These are phyloP conservation scores for Hemileccinum impolitum DNA, from an alignment of 768 basidiomycete genomes.

Conservation along the genomic window DNA sequence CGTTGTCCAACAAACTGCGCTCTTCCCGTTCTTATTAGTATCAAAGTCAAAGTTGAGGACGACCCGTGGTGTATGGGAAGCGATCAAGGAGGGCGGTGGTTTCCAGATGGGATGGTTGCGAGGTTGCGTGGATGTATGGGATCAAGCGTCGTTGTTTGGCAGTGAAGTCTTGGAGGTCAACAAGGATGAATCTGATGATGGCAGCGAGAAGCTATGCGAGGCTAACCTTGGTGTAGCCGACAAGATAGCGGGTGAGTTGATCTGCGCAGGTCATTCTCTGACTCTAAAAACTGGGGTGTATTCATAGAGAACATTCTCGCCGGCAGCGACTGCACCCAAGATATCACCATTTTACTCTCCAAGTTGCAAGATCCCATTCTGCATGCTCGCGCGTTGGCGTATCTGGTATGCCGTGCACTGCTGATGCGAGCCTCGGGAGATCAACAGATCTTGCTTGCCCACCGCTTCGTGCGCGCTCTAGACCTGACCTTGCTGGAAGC, in stretches of 20 bases:
- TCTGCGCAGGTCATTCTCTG: background rate
- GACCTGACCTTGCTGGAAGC: slow-evolving; percentile 42
- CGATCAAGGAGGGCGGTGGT: slow-evolving; percentile 42
- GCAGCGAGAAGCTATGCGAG: slow-evolving; percentile 43
- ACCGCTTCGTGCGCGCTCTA: slow-evolving; percentile 45
- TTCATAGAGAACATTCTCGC: slow-evolving; percentile 59
- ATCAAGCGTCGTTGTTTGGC: slow-evolving; percentile 24
- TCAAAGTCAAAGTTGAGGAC: slow-evolving; percentile 70
- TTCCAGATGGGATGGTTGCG: slow-evolving; percentile 41
- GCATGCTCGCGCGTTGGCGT: slow-evolving; percentile 54
- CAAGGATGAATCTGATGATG: slow-evolving; percentile 29
- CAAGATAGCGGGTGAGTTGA: slow-evolving; percentile 59
- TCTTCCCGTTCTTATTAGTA: slow-evolving; percentile 75
- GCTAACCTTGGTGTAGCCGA: slow-evolving; percentile 54
- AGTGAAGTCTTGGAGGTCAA: slow-evolving; percentile 30
- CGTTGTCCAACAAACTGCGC: slow-evolving; percentile 45
- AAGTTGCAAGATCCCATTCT: slow-evolving; percentile 49
- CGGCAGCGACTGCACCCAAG: slow-evolving; percentile 42
- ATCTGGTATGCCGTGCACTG: slow-evolving; percentile 62
- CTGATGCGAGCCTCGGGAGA: slow-evolving; percentile 54
- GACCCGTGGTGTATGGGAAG: slow-evolving; percentile 66
- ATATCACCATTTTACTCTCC: slow-evolving; percentile 47
- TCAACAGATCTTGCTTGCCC: slow-evolving; percentile 54
- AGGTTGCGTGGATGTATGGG: slow-evolving; percentile 51
- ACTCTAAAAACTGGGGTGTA: background rate